A percentile compares a stretch with the other conserved stretches of the same genome.
Evolutionary conservation across 768 basidiomycete genomes (phyloP).

Genomic region (Amanita jacksonii): DNA sequence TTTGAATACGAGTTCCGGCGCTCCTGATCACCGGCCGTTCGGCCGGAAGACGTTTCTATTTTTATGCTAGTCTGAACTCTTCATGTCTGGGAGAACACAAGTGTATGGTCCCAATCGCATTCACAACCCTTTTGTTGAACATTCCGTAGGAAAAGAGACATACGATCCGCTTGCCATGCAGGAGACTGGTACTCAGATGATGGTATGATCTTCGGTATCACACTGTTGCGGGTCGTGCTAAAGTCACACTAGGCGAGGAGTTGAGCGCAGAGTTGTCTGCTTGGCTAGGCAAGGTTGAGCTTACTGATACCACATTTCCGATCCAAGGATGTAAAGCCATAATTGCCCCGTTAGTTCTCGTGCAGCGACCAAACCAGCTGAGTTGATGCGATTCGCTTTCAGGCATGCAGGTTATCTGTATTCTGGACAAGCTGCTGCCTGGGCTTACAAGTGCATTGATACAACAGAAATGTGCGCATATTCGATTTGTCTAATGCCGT

Average conservation of each 20-base stretch:
- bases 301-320: constrained; percentile 39
- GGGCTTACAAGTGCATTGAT: constrained; percentile 91
- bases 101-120: constrained; percentile 12
- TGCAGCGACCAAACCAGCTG: constrained; percentile 4
- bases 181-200: constrained; percentile 82
- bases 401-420: constrained; percentile 97
- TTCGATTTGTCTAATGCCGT: constrained; percentile 3
- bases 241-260: constrained; percentile 32
- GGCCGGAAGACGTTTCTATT: not conserved
- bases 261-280: constrained; percentile 51
- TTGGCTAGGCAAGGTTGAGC: constrained; percentile 52
- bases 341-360: constrained; percentile 79
- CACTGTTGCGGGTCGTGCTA: constrained; percentile 9
- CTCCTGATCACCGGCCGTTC: not conserved
- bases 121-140: not conserved
- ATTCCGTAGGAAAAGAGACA: constrained; percentile 9
- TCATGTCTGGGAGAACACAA: constrained; percentile 14
- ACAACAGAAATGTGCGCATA: constrained; percentile 65
- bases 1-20: not conserved
- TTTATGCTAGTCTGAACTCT: not conserved
- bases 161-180: constrained; percentile 69
- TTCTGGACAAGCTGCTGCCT: constrained; percentile 89
- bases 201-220: constrained; percentile 29
- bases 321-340: constrained; percentile 70
- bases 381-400: constrained; percentile 4